Evolutionary conservation across 495 filamentous ascomycete species (phyloP).

Genomic region (Daldinia concentrica): DNA sequence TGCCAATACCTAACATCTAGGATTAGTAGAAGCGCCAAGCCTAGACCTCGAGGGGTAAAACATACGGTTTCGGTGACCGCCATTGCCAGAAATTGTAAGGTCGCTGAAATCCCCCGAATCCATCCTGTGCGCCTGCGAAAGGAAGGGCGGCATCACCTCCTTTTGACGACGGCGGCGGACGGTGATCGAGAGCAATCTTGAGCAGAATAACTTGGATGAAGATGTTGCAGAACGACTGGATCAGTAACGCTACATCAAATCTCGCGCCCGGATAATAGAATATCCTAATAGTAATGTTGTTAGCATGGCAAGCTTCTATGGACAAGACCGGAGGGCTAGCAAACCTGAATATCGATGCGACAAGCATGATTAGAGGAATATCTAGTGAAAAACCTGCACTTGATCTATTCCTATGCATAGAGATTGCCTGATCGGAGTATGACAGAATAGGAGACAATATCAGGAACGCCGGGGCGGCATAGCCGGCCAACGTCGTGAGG

Average conservation of each 20-base stretch:
- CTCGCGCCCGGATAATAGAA: constrained; percentile 95
- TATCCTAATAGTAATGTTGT: constrained; percentile 60
- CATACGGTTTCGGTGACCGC: constrained; percentile 77
- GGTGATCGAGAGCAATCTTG: constrained; percentile 89
- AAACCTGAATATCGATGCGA: constrained; percentile 89
- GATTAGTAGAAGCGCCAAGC: constrained; percentile 16
- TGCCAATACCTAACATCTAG: constrained; percentile 77
- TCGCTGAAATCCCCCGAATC: constrained; percentile 61
- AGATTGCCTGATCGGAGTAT: constrained; percentile 90
- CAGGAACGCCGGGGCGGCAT: constrained; percentile 68
- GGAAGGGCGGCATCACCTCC: constrained; percentile 65
- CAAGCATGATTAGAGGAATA: constrained; percentile 97
- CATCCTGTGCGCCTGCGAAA: constrained; percentile 65
- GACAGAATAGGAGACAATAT: constrained; percentile 85
- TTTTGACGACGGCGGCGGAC: constrained; percentile 69
- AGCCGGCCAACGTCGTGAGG: constrained; percentile 56
- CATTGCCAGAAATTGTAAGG: constrained; percentile 97
- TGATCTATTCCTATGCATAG: constrained; percentile 80
- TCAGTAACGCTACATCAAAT: constrained; percentile 80
- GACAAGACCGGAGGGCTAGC: constrained; percentile 31
- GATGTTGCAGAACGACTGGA: constrained; percentile 90
- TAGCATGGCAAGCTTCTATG: constrained; percentile 14
- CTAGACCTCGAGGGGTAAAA: not conserved
- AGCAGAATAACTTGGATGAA: constrained; percentile 81
- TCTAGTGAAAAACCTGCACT: constrained; percentile 88